Evolutionary conservation across 2,329 filamentous ascomycete species (phyloP), one percentile per base, ranked within the genome.

Genomic region (Beauveria medogensis): DNA sequence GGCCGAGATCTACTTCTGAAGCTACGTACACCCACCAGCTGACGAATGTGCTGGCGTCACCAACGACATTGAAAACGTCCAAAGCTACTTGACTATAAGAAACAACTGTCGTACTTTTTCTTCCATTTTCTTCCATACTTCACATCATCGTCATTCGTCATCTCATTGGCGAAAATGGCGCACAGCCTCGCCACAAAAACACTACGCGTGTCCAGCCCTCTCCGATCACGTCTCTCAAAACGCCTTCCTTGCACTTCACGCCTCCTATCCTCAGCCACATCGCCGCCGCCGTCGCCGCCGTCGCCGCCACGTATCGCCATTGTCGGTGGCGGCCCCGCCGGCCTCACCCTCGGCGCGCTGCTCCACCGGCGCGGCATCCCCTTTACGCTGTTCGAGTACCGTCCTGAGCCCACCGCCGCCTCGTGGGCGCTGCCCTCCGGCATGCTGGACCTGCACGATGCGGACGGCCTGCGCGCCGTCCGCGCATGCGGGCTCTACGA

Each of bases 401-500:
- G 72, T 16, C 60, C 65, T 1, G 63, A 65, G 24, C 73, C 71
- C 18, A 69, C 67, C 1, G 53, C 64, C 0, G 64, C 65, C 3
- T 67, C 69, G 14, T 63, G 71, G 8, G 56, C 66, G 6, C 59
- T 64, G 6, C 71, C 70, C 3, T 72, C 69, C 5, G 80, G 80
- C 12, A 77, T 69, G 63, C 75, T 84, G 3, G 81, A 83, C 65
- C 70, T 84, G 2, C 80, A 83, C 65, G 69, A 72, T 1, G 65
- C 71, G 8, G 73, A 75, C 1, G 80, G 80, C 0, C 74, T 79
- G 5, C 68, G 70, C 3, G 80, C 78, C 0, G 66, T 83, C 8
- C 70, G 69, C 9, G 74, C 75, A 56, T 75, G 74, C n/a, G 78
- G 76, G 9, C 69, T 71, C 46, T 81, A 75, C 70, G 85, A 90